Evolutionary conservation across 768 basidiomycete genomes (phyloP).

Genomic region (Mycena vitilis): DNA sequence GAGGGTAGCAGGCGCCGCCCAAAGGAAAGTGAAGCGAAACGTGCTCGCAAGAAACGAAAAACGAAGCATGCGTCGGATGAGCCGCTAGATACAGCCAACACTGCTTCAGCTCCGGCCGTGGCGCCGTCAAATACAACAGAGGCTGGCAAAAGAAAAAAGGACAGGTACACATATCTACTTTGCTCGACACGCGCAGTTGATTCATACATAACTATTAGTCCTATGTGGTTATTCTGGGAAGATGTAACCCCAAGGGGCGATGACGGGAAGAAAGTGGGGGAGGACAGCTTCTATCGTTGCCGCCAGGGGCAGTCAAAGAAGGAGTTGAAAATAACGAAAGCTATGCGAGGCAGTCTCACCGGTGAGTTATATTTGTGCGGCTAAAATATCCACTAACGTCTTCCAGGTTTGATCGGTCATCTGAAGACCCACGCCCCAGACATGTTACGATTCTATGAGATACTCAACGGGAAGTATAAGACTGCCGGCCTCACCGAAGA

Average conservation of each 20-base stretch:
- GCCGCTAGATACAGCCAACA: no score
- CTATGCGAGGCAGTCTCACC: not conserved
- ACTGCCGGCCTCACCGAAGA: not conserved
- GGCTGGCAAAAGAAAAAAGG: no score
- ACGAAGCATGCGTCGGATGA: no score
- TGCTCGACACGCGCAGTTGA: no score
- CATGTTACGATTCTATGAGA: constrained; percentile 8
- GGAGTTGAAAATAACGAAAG: not conserved
- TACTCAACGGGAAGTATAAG: not conserved
- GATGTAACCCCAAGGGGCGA: not conserved
- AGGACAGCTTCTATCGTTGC: constrained; percentile 21
- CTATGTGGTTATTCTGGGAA: constrained; percentile 12
- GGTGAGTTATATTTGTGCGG: not conserved
- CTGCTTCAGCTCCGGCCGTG: no score
- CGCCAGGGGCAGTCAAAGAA: constrained; percentile 16
- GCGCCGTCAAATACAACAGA: no score
- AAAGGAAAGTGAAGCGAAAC: not conserved
- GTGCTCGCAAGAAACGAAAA: not conserved
- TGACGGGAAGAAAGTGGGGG: not conserved
- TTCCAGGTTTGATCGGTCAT: constrained; percentile 7
- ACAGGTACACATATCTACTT: no score
- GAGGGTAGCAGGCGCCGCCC: not conserved
- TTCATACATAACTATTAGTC: not conserved
- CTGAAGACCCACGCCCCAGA: constrained; percentile 1
- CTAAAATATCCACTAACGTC: not conserved